Base-by-base conservation (phyloP, 2,329 filamentous ascomycete genomes). In the Sclerotinia borealis region DNA sequence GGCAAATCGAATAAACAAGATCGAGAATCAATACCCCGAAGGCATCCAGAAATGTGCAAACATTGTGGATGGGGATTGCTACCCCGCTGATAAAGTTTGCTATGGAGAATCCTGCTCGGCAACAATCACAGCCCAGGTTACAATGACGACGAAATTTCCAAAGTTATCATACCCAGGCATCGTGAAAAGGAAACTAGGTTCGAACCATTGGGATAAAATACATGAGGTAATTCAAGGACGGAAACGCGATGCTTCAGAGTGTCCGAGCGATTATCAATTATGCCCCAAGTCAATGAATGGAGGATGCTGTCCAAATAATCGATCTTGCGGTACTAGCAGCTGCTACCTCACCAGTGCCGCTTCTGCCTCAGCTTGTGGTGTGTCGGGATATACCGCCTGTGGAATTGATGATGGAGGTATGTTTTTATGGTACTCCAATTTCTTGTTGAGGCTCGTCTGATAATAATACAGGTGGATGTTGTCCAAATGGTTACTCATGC, bases 401-500 rank as follows among this genome's bases (percentile, higher is more conserved):
- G 68, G 62, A 11, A 65, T 71, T 50, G 59, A 68, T 34, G 67
- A 70, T 51, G 71, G 69, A 68, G 72, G 71, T 72, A 63, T 64
- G 69, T 67, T 55, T 63, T 65, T n/a, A 70, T 19, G 68, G 64
- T 13, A 54, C 48, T 11, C 13, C 15, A 39, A 37, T 22, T 19
- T 13, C 61, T 25, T 34, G 36, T 39, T 11, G 9, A 15, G 36
- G 8, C 11, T 34, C n/a, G 15, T 45, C 41, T 56, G 45, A 64
- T 66, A 50, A 65, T 48, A 13, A 36, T 54, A 27, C 48, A 72
- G 72, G 72, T 31, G 72, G 72, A 49, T 74, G 72, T 61, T 74
- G 72, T 66, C 80, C 81, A 1, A 71, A 76, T 5, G 71, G 76
- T 45, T 85, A 82, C 68, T 73, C 74, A 4, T 85, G 83, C 71